Evolutionary conservation across 495 filamentous ascomycete species (phyloP), one percentile per base, ranked within the genome.

Genomic region (Cetradonia linearis): DNA sequence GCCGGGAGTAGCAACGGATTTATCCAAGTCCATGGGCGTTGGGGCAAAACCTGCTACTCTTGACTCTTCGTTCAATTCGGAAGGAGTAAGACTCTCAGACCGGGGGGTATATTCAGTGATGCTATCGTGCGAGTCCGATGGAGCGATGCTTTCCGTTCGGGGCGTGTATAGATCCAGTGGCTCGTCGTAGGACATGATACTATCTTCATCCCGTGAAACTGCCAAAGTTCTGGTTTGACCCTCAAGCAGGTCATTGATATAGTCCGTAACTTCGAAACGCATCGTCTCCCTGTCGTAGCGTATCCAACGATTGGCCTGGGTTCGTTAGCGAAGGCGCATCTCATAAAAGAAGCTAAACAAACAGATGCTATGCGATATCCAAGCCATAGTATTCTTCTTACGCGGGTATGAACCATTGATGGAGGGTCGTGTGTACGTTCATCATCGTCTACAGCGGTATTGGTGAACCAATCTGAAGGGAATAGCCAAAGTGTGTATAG

Each of bases 401-500:
- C 40, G n/a, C 55, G 55, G 6, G 23, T 16, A 25, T 56, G 55
- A 5, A 13, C 37, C 38, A 46, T 56, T 16, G 55, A 56, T 16
- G 55, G 25, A 1, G 28, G 55, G 6, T 56, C 38, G 28, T 42
- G 37, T 9, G 55, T 44, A n/a, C 55, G 37, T 20, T 56, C 55
- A 30, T 56, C 55, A 44, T 46, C 38, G 13, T 56, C 55, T 11
- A 46, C 25, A 23, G 5, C 44, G 2, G 16, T 28, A 8, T 56
- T 20, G 4, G 38, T 56, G 37, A 56, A 56, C 55, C 55, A 56
- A 16, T 4, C 30, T 20, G 1, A 7, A 16, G 38, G 55, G 30
- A 56, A 56, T 6, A 40, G 37, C 52, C 31, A 55, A 11, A 31
- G 31, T 82, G 77, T 4, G 79, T 80, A 46, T 33, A 63, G 78